phyloP scores from a whole-genome alignment of 2,329 filamentous ascomycete genomes.

The Botryosphaeria dothidea region DNA sequence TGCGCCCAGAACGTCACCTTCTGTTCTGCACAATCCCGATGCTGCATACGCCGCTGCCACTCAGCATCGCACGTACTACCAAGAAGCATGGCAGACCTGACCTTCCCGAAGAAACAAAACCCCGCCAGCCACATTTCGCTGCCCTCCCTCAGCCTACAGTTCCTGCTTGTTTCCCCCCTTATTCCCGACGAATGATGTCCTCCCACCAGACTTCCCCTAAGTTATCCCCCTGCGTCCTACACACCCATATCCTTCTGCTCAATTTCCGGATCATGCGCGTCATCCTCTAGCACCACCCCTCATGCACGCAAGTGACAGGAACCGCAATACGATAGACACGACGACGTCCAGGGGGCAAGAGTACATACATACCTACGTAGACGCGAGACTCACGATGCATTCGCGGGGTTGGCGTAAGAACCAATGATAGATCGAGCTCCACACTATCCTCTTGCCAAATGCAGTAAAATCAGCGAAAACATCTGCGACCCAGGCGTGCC shows the following conservation, averaged over 20 bases:
- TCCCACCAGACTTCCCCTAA: background rate
- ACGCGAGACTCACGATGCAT: no score
- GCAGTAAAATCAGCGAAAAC: background rate
- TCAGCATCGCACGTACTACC: slow-evolving; percentile 1
- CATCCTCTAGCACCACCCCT: background rate
- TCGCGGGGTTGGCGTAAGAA: no score
- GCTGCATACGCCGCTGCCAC: slow-evolving; percentile 9
- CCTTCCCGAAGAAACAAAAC: background rate
- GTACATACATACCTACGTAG: no score
- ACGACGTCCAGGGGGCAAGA: no score
- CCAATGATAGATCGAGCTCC: no score
- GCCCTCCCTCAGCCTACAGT: background rate
- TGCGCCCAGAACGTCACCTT: background rate
- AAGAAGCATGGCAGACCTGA: background rate
- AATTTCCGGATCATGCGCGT: slow-evolving; percentile 6
- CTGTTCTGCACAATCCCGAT: slow-evolving; percentile 8
- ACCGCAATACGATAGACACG: no score
- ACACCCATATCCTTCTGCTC: background rate
- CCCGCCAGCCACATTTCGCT: background rate
- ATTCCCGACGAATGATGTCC: background rate
- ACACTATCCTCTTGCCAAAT: no score
- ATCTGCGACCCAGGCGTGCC: background rate
- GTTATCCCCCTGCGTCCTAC: background rate
- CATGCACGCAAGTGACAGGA: no score
- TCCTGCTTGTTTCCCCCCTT: background rate